Base-by-base conservation (phyloP, 495 filamentous ascomycete species). In the Pseudoneurospora amorphoporcata region DNA sequence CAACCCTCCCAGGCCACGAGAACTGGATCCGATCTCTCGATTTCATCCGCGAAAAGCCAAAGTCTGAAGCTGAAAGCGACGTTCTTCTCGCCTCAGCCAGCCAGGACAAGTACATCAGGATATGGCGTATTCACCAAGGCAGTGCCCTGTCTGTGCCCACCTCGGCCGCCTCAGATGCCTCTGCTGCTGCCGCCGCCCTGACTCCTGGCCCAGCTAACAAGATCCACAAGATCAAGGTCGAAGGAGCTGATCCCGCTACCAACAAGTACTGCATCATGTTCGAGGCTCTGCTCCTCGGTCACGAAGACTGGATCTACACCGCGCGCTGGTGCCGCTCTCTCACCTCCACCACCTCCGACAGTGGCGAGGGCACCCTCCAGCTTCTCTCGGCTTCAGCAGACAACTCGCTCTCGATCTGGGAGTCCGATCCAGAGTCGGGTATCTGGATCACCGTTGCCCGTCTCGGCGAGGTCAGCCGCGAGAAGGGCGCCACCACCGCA, bases 271-370 rank as follows among this genome's bases (percentile, higher is more conserved):
- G 90, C 39, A 84, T 97, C 68, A 97, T 94, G 1, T 98, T 98
- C 73, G 96, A 98, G 82, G 96, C 96, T 8, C 85, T 99, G 14
- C 87, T 99, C 9, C 89, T 98, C 35, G 95, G 96, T 23, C 96
- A 98, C 77, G 95, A 99, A 76, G 95, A 99, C 77, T 99, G 95
- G 95, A 92, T 99, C 35, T 98, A 96, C 78, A 94, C 92, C 70
- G 88, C 92, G 0, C 83, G 84, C 43, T 99, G 95, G 95, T 85
- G 86, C 39, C 86, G 87, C 10, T 80, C 84, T 32, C 74, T 75
- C 17, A 72, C 75, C 32, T 16, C 84, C 37, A 74, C 76, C 35
- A 72, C 75, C 35, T 10, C 69, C 17, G 74, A 76, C 61, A 72
- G 45, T 17, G 69, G 45, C 42, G 69, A 68, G 53, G 82, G 83